Evolutionary conservation across 2,329 filamentous ascomycete genomes (phyloP).

Genomic region (Aspergillus novoparasiticus): DNA sequence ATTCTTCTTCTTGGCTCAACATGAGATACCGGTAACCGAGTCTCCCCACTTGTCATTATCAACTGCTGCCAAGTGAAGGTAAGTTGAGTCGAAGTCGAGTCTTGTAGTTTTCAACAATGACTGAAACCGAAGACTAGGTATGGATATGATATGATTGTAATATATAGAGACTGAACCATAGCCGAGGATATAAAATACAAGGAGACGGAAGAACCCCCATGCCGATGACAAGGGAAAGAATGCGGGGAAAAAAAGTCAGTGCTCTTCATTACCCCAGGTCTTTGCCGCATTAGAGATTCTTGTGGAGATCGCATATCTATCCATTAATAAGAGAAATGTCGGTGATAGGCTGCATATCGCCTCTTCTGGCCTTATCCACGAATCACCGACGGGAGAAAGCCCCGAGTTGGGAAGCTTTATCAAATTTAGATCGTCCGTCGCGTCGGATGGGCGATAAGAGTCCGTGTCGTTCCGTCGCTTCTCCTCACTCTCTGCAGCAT

Average conservation of each 20-base stretch:
- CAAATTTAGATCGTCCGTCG: background rate
- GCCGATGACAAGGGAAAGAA: too few relatives aligned
- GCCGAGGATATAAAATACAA: background rate
- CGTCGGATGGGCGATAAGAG: background rate
- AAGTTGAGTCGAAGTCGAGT: too few relatives aligned
- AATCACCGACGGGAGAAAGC: background rate
- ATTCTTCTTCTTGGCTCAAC: too few relatives aligned
- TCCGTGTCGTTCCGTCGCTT: background rate
- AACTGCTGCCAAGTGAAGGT: too few relatives aligned
- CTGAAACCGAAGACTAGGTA: too few relatives aligned
- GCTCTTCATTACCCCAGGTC: background rate
- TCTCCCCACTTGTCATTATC: too few relatives aligned
- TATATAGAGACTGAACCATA: background rate
- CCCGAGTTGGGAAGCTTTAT: background rate
- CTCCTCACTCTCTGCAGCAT: background rate
- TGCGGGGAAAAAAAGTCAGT: background rate
- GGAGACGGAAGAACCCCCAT: too few relatives aligned
- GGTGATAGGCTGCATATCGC: background rate
- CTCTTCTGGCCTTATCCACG: background rate
- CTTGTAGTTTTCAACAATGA: too few relatives aligned
- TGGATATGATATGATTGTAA: too few relatives aligned
- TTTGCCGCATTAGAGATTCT: background rate
- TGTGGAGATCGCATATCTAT: background rate
- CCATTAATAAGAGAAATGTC: background rate
- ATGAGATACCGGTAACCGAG: too few relatives aligned